A percentile compares a stretch with the other conserved stretches of the same genome.
These are phyloP conservation scores for Linum usitatissimum DNA, from an alignment of 345 rosid species.

Conservation along the genomic window DNA sequence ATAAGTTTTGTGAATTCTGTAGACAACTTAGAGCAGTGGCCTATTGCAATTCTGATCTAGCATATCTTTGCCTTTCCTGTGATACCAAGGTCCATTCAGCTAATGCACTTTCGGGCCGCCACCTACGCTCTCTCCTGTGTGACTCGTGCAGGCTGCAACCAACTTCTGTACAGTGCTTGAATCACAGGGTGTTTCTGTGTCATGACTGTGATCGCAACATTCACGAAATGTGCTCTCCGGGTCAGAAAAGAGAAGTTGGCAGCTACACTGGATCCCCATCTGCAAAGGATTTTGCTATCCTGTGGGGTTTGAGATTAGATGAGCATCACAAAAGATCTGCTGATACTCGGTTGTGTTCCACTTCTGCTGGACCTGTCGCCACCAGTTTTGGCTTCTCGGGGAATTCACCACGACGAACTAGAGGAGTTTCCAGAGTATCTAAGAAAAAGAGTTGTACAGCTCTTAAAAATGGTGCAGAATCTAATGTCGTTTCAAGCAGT, in stretches of 20 bases:
- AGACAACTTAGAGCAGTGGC: constrained; percentile 51
- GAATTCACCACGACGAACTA: background rate
- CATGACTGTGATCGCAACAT: constrained; percentile 42
- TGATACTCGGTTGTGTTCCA: constrained; percentile 15
- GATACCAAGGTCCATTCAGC: constrained; percentile 89
- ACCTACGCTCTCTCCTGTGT: constrained; percentile 63
- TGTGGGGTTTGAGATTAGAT: constrained; percentile 52
- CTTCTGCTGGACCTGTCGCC: constrained; percentile 11
- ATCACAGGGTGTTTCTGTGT: constrained; percentile 56
- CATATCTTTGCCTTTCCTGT: constrained; percentile 71
- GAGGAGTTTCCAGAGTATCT: constrained; percentile 14
- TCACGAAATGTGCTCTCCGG: constrained; percentile 40
- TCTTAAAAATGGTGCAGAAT: constrained; percentile 15
- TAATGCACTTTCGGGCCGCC: constrained; percentile 64
- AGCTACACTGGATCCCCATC: constrained; percentile 70
- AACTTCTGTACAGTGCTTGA: constrained; percentile 42
- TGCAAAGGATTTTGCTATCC: constrained; percentile 52
- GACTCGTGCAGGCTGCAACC: constrained; percentile 45
- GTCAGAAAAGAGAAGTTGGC: constrained; percentile 33
- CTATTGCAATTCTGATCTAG: constrained; percentile 79
- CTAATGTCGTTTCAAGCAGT: constrained; percentile 19
- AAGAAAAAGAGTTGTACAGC: constrained; percentile 11
- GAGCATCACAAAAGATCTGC: constrained; percentile 17
- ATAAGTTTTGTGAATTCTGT: constrained; percentile 67
- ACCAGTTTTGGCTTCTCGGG: constrained; percentile 10